These are phyloP conservation scores for Trichomonas vaginalis DNA, from an alignment of 208 protist genomes.

Conservation along the genomic window DNA sequence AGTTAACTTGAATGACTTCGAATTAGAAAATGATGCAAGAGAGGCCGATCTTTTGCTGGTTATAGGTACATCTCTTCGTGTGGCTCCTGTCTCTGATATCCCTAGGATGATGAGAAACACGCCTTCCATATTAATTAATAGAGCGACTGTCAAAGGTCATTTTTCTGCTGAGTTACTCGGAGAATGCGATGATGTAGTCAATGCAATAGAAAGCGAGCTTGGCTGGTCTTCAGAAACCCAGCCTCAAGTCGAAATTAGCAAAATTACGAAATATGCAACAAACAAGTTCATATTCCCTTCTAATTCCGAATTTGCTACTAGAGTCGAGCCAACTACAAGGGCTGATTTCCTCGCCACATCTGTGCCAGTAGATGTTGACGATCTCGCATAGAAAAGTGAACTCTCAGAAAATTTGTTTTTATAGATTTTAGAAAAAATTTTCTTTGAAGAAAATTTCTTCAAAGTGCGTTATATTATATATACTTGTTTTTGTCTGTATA, in stretches of 20 bases:
- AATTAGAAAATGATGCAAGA: background rate
- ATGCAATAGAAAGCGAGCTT: background rate
- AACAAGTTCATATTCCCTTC: constrained; percentile 9
- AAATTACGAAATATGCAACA: background rate
- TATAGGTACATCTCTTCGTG: background rate
- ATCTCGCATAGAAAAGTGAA: background rate
- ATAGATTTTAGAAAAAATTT: too few relatives aligned
- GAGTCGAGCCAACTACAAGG: background rate
- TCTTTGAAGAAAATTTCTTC: too few relatives aligned
- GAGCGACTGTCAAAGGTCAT: background rate
- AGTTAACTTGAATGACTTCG: background rate
- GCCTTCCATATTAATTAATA: background rate
- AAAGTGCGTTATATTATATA: too few relatives aligned
- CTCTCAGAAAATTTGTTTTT: background rate
- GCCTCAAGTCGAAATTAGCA: background rate
- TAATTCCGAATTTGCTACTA: background rate
- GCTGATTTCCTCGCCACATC: background rate
- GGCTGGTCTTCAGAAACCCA: background rate
- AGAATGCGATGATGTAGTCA: background rate
- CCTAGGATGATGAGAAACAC: background rate
- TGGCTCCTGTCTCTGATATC: background rate
- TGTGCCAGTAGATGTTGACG: background rate
- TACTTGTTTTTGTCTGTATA: too few relatives aligned
- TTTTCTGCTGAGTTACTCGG: background rate
- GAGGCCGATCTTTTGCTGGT: background rate